phyloP scores from a whole-genome alignment of 331 rosid genomes.

The Dryas integrifolia region DNA sequence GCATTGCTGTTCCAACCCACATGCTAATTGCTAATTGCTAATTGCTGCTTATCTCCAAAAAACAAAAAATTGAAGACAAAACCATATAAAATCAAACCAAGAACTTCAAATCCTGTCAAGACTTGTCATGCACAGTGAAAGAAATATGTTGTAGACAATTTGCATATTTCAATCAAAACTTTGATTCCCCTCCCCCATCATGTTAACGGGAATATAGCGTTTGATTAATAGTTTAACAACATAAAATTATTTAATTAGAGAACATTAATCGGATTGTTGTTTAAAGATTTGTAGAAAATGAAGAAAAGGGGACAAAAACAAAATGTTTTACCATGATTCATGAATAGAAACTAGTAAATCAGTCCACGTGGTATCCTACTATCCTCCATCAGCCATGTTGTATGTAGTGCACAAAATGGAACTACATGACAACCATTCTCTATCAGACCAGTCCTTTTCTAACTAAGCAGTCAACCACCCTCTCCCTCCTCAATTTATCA shows the following conservation, averaged over 20 bases:
- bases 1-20: background rate
- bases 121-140: background rate
- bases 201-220: too few species aligned
- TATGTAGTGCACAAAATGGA: slow-evolving; percentile 8
- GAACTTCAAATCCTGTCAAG: background rate
- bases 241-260: background rate
- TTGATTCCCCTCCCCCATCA: too few species aligned
- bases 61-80: too few species aligned
- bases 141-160: too few species aligned
- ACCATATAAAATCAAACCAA: background rate
- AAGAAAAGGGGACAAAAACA: background rate
- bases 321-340: background rate
- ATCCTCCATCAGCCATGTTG: slow-evolving; percentile 31
- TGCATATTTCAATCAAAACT: too few species aligned
- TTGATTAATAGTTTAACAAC: background rate
- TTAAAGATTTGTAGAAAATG: background rate
- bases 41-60: too few species aligned
- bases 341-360: background rate
- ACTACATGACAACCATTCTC: slow-evolving; percentile 41
- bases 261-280: too few species aligned
- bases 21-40: too few species aligned
- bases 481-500: background rate
- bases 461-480: slow-evolving; percentile 19
- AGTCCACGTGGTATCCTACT: slow-evolving; percentile 31
- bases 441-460: slow-evolving; percentile 21